These are phyloP conservation scores for Thelonectria blattea DNA, from an alignment of 2,329 filamentous ascomycete species.

Conservation along the genomic window DNA sequence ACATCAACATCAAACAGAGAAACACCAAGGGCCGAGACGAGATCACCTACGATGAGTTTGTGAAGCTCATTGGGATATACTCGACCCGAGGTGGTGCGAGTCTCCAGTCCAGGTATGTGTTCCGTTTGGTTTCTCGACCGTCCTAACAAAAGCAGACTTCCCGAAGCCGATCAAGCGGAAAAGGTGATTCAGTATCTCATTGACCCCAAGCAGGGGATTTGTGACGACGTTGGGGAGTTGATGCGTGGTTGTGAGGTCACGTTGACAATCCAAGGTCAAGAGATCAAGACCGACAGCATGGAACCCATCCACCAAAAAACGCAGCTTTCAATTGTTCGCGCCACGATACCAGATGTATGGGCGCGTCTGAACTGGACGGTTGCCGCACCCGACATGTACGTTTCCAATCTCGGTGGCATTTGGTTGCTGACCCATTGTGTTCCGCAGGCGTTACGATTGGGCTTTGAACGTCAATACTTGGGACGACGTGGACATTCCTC, in stretches of 20 bases:
- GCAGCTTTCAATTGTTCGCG: slow-evolving; percentile 33
- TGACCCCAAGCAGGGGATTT: slow-evolving; percentile 22
- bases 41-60: slow-evolving; percentile 36
- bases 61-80: slow-evolving; percentile 36
- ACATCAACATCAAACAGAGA: slow-evolving; percentile 35
- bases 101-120: slow-evolving; percentile 39
- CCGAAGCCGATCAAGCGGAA: slow-evolving; percentile 20
- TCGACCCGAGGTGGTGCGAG: slow-evolving; percentile 39
- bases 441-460: slow-evolving; percentile 44
- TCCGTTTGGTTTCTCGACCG: background rate
- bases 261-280: slow-evolving; percentile 25
- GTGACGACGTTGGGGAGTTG: slow-evolving; percentile 18
- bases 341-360: slow-evolving; percentile 31
- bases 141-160: slow-evolving; percentile 29
- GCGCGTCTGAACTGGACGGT: slow-evolving; percentile 42
- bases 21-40: slow-evolving; percentile 34
- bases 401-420: background rate
- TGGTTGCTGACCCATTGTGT: slow-evolving; percentile 15
- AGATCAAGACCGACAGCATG: slow-evolving; percentile 33
- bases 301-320: slow-evolving; percentile 13
- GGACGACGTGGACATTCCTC: slow-evolving; percentile 28
- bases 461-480: slow-evolving; percentile 40
- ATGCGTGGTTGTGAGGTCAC: slow-evolving; percentile 30
- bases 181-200: slow-evolving; percentile 26
- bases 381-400: slow-evolving; percentile 45